A percentile compares a stretch with the other conserved stretches of the same genome.
phyloP scores from a whole-genome alignment of 345 rosid genomes.

The Odontarrhena argentea region DNA sequence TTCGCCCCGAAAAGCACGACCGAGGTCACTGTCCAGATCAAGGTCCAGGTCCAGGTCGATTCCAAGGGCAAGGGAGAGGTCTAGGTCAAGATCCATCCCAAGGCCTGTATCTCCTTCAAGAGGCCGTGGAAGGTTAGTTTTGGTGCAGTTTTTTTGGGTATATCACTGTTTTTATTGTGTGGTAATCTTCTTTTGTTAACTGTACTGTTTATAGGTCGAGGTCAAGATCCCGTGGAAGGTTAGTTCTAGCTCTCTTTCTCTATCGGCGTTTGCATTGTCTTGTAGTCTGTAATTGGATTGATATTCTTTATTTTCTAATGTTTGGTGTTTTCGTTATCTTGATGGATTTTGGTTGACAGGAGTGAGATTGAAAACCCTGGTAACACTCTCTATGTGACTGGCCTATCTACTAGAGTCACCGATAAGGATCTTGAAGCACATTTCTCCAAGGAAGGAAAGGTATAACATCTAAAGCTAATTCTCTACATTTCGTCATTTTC shows the following conservation, averaged over 20 bases:
- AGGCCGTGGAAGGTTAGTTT: constrained; percentile 86
- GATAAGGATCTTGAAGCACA: constrained; percentile 90
- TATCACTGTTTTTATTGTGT: neutral
- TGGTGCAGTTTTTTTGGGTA: constrained; percentile 11
- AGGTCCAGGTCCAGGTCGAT: constrained; percentile 51
- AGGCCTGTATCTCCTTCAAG: constrained; percentile 71
- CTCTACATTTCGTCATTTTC: neutral
- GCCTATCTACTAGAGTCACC: constrained; percentile 87
- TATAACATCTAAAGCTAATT: constrained; percentile 27
- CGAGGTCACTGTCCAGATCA: constrained; percentile 49
- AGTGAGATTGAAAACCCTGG: constrained; percentile 61
- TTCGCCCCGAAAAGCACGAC: constrained; percentile 65
- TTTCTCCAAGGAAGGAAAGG: constrained; percentile 99
- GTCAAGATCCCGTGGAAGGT: constrained; percentile 88
- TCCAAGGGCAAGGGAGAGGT: constrained; percentile 57
- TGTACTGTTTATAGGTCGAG: constrained; percentile 56
- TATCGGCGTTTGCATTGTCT: neutral
- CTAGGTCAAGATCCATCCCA: constrained; percentile 64
- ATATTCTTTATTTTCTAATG: neutral
- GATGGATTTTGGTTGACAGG: constrained; percentile 45
- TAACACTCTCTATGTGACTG: constrained; percentile 91
- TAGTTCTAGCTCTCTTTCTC: constrained; percentile 33
- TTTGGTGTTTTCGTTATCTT: neutral
- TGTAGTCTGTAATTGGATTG: neutral
- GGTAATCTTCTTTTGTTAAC: constrained; percentile 19